A percentile compares a stretch with the other conserved stretches of the same genome.
These are phyloP conservation scores for Naematelia aurantialba DNA, from an alignment of 768 basidiomycete species.

Conservation along the genomic window DNA sequence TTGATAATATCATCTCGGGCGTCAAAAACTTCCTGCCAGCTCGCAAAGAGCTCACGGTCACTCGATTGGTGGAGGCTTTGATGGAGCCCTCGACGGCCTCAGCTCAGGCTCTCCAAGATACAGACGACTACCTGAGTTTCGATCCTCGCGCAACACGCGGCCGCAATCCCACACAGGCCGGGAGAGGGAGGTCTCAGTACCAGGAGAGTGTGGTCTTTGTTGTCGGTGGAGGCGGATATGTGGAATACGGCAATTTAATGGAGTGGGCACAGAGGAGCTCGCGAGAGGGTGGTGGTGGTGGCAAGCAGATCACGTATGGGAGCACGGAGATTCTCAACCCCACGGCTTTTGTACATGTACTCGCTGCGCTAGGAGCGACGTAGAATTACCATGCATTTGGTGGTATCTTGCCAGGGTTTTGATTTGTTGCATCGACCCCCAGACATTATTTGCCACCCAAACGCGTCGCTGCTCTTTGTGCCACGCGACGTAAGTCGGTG, in stretches of 20 bases:
- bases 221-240: slow-evolving; percentile 94
- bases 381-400: slow-evolving; percentile 5
- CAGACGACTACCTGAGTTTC: slow-evolving; percentile 90
- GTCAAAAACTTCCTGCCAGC: slow-evolving; percentile 97
- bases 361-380: slow-evolving; percentile 55
- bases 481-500: neutral
- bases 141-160: slow-evolving; percentile 77
- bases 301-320: slow-evolving; percentile 86
- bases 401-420: too few species aligned
- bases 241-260: slow-evolving; percentile 92
- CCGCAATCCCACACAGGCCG: slow-evolving; percentile 48
- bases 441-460: neutral
- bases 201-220: slow-evolving; percentile 85
- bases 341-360: slow-evolving; percentile 68
- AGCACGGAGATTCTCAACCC: slow-evolving; percentile 94
- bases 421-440: too few species aligned
- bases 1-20: slow-evolving; percentile 93
- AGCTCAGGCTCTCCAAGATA: slow-evolving; percentile 90
- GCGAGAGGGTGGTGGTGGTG: slow-evolving; percentile 49
- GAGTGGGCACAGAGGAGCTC: slow-evolving; percentile 68
- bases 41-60: slow-evolving; percentile 82
- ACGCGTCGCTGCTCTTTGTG: neutral
- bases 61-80: slow-evolving; percentile 86
- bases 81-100: slow-evolving; percentile 96
- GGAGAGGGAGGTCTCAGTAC: slow-evolving; percentile 66